Conservation (phyloP, 73 alveolate species). For the Paramecium sexaurelia region DNA sequence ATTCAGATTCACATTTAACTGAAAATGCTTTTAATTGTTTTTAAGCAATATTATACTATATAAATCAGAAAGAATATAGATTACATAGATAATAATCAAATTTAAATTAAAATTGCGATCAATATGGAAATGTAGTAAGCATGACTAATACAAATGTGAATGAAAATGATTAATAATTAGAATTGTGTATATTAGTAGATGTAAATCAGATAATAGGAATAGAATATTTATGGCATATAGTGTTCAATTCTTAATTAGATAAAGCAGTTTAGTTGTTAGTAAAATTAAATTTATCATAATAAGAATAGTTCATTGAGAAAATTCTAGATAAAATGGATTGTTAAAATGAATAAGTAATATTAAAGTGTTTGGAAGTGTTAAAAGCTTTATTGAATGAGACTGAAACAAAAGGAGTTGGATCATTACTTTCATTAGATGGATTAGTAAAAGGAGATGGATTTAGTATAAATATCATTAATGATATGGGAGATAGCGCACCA, state of each 20-base stretch:
- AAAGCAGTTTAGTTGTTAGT: slow-evolving; percentile 39
- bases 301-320: slow-evolving; percentile 1
- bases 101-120: background rate
- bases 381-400: slow-evolving; percentile 73
- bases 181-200: background rate
- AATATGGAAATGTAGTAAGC: background rate
- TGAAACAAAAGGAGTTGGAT: slow-evolving; percentile 87
- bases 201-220: slow-evolving; percentile 29
- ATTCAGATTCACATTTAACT: background rate
- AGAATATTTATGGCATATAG: slow-evolving; percentile 39
- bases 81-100: background rate
- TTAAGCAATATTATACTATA: background rate
- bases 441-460: slow-evolving; percentile 68
- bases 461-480: slow-evolving; percentile 65
- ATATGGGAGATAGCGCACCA: slow-evolving; percentile 67
- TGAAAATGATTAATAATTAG: slow-evolving; percentile 13
- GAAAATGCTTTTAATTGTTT: slow-evolving; percentile 44
- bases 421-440: slow-evolving; percentile 75
- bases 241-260: background rate
- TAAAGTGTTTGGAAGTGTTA: background rate
- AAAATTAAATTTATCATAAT: background rate
- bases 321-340: slow-evolving; percentile 4
- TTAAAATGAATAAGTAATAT: slow-evolving; percentile 36
- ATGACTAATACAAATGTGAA: background rate
- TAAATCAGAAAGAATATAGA: slow-evolving; percentile 12